Evolutionary conservation across 2,329 filamentous ascomycete species (phyloP).

Genomic region (Tothia fuscella): DNA sequence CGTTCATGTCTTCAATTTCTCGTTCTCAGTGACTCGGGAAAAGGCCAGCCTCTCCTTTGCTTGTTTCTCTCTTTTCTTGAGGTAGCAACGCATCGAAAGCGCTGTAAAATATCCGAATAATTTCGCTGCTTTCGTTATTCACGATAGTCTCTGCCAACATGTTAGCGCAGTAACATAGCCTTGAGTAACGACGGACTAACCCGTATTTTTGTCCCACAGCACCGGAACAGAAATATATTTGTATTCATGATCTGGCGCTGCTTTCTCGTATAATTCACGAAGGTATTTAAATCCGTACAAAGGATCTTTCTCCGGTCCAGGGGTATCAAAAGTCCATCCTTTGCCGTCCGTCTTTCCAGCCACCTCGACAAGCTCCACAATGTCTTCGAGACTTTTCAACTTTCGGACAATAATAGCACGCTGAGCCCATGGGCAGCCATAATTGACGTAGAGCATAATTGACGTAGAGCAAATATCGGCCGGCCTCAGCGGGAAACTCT

Average conservation of each 20-base stretch:
- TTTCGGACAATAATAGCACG: constrained; percentile 45
- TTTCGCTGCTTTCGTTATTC: constrained; percentile 40
- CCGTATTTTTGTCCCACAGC: constrained; percentile 48
- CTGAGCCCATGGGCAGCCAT: constrained; percentile 54
- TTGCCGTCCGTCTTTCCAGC: constrained; percentile 30
- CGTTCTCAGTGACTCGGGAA: constrained; percentile 39
- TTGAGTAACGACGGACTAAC: neutral
- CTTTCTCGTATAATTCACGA: constrained; percentile 51
- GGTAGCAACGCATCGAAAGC: constrained; percentile 41
- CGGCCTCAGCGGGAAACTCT: constrained; percentile 73
- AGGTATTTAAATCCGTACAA: constrained; percentile 47
- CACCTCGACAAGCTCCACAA: constrained; percentile 42
- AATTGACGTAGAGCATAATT: constrained; percentile 51
- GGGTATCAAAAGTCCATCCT: constrained; percentile 37
- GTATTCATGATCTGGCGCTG: constrained; percentile 47
- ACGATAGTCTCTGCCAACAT: constrained; percentile 4
- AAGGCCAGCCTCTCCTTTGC: constrained; percentile 31
- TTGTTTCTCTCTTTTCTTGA: constrained; percentile 18
- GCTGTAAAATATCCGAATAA: constrained; percentile 46
- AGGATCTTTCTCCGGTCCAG: constrained; percentile 34
- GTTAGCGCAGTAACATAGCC: neutral
- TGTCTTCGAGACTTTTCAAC: constrained; percentile 43
- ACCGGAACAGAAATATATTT: constrained; percentile 49
- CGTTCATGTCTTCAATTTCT: constrained; percentile 40
- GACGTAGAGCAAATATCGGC: constrained; percentile 86